These are phyloP conservation scores for Aspergillus quadrilineatus DNA, from an alignment of 2,329 filamentous ascomycete genomes.

Conservation along the genomic window DNA sequence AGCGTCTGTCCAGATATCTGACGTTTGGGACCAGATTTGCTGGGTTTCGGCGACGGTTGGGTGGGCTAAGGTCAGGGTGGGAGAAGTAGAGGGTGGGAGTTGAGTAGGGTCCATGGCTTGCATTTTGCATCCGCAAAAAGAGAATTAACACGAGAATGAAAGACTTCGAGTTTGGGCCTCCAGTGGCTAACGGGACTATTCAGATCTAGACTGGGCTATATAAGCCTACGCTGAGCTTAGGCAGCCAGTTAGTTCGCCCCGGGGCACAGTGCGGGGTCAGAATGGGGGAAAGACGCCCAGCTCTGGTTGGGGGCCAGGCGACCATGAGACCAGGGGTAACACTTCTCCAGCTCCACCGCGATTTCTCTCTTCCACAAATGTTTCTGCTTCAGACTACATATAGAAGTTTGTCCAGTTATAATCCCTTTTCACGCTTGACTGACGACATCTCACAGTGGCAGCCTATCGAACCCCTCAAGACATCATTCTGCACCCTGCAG, in stretches of 20 bases:
- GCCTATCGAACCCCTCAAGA: background rate
- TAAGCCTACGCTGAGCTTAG: background rate
- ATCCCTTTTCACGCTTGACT: background rate
- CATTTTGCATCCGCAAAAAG: background rate
- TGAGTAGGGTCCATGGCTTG: constrained; percentile 3
- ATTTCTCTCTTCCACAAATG: background rate
- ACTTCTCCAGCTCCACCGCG: background rate
- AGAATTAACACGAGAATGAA: background rate
- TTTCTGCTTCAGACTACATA: background rate
- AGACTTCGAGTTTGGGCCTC: too few relatives aligned
- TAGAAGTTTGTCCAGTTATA: background rate
- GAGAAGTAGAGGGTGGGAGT: constrained; percentile 38
- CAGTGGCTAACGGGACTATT: background rate
- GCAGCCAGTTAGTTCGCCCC: background rate
- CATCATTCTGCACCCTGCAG: background rate
- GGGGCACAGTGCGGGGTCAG: background rate
- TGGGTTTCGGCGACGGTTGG: constrained; percentile 58
- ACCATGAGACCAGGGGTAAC: background rate
- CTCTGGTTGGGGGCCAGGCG: too few relatives aligned
- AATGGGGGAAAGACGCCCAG: too few relatives aligned
- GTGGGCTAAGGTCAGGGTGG: constrained; percentile 32
- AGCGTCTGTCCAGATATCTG: constrained; percentile 59
- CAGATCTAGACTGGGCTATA: background rate
- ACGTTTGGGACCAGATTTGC: constrained; percentile 57
- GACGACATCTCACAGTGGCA: background rate